Evolutionary conservation across 345 rosid species (phyloP).

Genomic region (Gossypium arboreum): DNA sequence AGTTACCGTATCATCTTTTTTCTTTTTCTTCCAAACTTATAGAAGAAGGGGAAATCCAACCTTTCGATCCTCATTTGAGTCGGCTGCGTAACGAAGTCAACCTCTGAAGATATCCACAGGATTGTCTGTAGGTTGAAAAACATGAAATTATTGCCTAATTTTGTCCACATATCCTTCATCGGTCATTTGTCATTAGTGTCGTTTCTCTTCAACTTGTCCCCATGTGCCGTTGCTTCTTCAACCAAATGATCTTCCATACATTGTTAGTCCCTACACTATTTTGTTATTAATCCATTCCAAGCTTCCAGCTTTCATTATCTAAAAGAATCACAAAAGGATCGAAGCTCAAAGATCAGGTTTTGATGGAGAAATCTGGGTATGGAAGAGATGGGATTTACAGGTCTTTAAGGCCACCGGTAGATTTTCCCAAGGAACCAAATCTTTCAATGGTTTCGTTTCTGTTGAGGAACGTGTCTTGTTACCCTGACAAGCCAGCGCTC

Average conservation of each 20-base stretch:
- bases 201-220: too few species aligned
- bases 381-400: slow-evolving; percentile 82
- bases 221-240: background rate
- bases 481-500: slow-evolving; percentile 58
- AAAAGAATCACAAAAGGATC: background rate
- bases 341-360: background rate
- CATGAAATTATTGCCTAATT: too few species aligned
- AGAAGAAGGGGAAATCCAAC: too few species aligned
- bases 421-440: slow-evolving; percentile 61
- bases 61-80: too few species aligned
- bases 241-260: background rate
- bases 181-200: too few species aligned
- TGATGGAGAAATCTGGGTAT: slow-evolving; percentile 82
- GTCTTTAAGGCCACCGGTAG: slow-evolving; percentile 55
- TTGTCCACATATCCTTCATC: too few species aligned
- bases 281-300: background rate
- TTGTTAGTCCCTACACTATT: background rate
- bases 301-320: background rate
- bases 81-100: too few species aligned
- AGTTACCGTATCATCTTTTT: too few species aligned
- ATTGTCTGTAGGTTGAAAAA: too few species aligned
- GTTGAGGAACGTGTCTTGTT: slow-evolving; percentile 52
- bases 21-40: too few species aligned
- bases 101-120: too few species aligned
- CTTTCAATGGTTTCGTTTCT: slow-evolving; percentile 56